Base-by-base conservation (phyloP, 768 basidiomycete species). In the Boletus subparvulus region DNA sequence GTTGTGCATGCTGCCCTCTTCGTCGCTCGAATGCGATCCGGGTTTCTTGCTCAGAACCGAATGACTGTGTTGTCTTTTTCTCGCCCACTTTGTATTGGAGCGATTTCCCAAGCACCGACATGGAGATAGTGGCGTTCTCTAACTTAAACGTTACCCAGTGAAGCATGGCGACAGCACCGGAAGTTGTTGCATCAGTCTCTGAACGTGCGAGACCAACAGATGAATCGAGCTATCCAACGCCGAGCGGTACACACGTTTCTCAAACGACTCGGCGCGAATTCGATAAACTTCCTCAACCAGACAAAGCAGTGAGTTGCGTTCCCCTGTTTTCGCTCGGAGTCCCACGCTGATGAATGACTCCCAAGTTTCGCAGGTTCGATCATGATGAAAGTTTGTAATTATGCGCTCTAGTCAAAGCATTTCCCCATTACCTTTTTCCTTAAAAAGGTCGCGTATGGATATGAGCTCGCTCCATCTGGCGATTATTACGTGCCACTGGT, bases 401-500 rank as follows among this genome's bases (percentile, higher is more conserved):
- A 9, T 30, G 21, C 3, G 13, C 12, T 32, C 11, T 0, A 19
- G n/a, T 19, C n/a, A 14, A 32, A 33, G 36, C 16, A 37, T 14
- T 47, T 21, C 19, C 28, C 12, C 17, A n/a, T 47, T 33, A 14
- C 6, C 9, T 16, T 47, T 33, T 33, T 19, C 19, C 32, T 14
- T 16, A 11, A 2, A 14, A 21, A 52, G 52, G 28, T 54, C 28
- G 47, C 54, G 21, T 54, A 54, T 6, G 46, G 53, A 35, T 54
- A 48, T 14, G 46, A 54, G 6, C 53, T 54, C 21, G 33, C 39
- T 49, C 46, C 53, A 16, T 49, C 54, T 24, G 54, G 49, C 24
- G 46, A 54, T 35, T 49, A 54, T 33, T 54, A 42, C 7, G 32
- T 54, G 30, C 16, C 53, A 12, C 39, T 54, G 24, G 54, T 54